Percentiles rank a stretch among this genome's conserved stretches.
Conservation (phyloP, 2,329 filamentous ascomycete genomes). For the Botrytis medusae region DNA sequence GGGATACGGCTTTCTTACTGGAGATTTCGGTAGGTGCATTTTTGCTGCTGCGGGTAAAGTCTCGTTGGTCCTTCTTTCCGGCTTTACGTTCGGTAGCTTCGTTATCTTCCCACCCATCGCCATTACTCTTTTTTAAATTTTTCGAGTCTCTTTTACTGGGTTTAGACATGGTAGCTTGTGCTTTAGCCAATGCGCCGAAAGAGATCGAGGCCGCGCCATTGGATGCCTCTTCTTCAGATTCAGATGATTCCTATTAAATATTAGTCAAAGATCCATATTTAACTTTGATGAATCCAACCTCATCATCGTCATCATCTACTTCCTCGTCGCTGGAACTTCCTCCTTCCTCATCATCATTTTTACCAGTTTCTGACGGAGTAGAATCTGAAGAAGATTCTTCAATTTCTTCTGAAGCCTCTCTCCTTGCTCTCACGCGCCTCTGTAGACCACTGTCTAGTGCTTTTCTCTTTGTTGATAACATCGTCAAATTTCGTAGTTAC, state of each 20-base stretch:
- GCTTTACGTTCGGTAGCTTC: constrained; percentile 46
- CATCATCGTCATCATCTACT: constrained; percentile 35
- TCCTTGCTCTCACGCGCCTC: constrained; percentile 37
- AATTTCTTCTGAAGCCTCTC: constrained; percentile 36
- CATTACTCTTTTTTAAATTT: constrained; percentile 42
- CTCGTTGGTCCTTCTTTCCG: constrained; percentile 43
- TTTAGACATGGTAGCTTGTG: constrained; percentile 64
- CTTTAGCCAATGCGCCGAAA: constrained; percentile 87
- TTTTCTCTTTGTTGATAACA: constrained; percentile 39
- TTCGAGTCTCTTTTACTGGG: constrained; percentile 38
- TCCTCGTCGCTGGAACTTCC: constrained; percentile 40
- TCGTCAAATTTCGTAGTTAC: constrained; percentile 16
- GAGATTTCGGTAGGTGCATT: constrained; percentile 84
- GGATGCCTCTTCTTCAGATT: constrained; percentile 25
- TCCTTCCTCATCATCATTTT: constrained; percentile 41
- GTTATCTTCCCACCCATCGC: constrained; percentile 40
- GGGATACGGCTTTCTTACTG: constrained; percentile 79
- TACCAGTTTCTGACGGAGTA: constrained; percentile 41
- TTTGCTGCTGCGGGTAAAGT: constrained; percentile 65
- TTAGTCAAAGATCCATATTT: neutral
- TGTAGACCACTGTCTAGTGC: constrained; percentile 31
- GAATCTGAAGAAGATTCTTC: constrained; percentile 38
- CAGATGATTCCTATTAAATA: constrained; percentile 28
- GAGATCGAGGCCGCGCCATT: constrained; percentile 61
- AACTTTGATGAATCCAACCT: constrained; percentile 20